Conservation (phyloP, 2,329 filamentous ascomycete genomes). For the Beauveria asiatica region DNA sequence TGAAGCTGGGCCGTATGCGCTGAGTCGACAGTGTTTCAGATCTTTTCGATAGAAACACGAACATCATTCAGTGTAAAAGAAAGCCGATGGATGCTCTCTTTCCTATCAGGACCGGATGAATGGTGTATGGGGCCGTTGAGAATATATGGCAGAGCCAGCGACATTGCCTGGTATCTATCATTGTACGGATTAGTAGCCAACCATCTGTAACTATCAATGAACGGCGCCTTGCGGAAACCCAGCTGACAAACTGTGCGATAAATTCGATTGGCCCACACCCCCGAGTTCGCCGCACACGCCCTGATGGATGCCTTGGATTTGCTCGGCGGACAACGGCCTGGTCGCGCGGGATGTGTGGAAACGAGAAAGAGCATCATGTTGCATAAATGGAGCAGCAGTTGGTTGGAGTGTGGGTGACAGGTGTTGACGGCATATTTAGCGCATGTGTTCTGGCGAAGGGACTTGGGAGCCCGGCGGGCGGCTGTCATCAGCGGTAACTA, state of each 20-base stretch:
- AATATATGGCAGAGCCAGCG: not conserved
- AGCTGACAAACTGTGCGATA: not conserved
- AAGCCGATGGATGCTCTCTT: not conserved
- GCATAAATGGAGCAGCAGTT: not conserved
- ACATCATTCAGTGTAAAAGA: not conserved
- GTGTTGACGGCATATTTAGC: not conserved
- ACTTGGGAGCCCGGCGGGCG: no score
- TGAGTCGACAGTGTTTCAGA: slow-evolving; percentile 1
- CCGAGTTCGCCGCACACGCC: not conserved
- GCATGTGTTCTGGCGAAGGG: not conserved
- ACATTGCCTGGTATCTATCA: not conserved
- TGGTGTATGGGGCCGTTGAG: not conserved
- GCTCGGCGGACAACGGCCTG: not conserved
- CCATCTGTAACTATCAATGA: not conserved
- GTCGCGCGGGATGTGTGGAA: not conserved
- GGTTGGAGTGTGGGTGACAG: not conserved
- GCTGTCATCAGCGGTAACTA: no score
- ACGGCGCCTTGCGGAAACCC: not conserved
- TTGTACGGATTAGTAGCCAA: not conserved
- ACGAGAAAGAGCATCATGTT: not conserved
- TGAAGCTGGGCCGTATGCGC: not conserved
- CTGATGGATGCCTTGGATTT: not conserved
- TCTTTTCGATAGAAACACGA: not conserved
- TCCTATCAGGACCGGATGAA: not conserved
- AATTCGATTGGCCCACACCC: not conserved